A percentile compares a stretch with the other conserved stretches of the same genome.
These are phyloP conservation scores for Theileria parva DNA, from an alignment of 169 alveolate species.

Conservation along the genomic window DNA sequence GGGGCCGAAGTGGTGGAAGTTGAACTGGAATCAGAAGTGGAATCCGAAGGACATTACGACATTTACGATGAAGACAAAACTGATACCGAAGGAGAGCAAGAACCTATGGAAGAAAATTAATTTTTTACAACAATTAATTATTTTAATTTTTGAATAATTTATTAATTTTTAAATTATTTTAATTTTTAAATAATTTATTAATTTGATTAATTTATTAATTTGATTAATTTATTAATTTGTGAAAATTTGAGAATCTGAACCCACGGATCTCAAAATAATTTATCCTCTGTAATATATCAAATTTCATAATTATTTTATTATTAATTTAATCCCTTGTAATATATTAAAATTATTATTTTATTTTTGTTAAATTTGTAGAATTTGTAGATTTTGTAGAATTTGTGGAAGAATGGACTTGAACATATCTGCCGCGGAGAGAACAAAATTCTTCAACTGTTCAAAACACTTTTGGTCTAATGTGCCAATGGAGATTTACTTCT, in stretches of 20 bases:
- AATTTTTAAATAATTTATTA: not conserved
- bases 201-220: not conserved
- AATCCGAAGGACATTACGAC: not conserved
- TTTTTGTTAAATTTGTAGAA: too few species aligned
- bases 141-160: too few species aligned
- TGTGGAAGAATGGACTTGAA: not conserved
- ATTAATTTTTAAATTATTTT: too few species aligned
- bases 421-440: not conserved
- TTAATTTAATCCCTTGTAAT: too few species aligned
- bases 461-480: constrained; percentile 1
- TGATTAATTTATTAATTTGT: not conserved
- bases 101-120: too few species aligned
- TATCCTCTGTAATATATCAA: too few species aligned
- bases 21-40: not conserved
- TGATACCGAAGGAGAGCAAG: not conserved
- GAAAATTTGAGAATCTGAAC: not conserved
- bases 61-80: not conserved
- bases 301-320: too few species aligned
- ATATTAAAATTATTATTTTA: too few species aligned
- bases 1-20: not conserved
- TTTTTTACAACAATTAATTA: too few species aligned
- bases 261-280: not conserved
- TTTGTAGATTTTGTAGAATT: too few species aligned
- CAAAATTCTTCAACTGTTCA: not conserved
- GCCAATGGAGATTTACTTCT: not conserved